Percentiles rank a stretch among this genome's conserved stretches.
Evolutionary conservation across 345 rosid species (phyloP).

Genomic region (Bruguiera parviflora): DNA sequence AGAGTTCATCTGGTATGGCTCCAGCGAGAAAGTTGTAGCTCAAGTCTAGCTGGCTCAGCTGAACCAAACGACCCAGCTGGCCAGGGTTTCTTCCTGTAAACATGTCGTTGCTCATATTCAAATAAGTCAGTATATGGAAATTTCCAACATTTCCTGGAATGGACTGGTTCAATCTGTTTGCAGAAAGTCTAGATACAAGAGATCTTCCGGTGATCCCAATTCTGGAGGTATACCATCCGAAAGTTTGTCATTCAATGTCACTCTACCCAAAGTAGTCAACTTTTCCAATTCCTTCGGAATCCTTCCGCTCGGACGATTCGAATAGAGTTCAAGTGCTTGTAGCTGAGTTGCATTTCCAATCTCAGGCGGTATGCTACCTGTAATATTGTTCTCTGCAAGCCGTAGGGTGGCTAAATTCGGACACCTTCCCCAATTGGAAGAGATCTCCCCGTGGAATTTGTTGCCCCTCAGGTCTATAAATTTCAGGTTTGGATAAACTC

Average conservation of each 20-base stretch:
- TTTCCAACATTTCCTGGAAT: constrained; percentile 21
- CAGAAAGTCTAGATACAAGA: constrained; percentile 31
- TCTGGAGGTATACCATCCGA: constrained; percentile 17
- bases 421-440: constrained; percentile 12
- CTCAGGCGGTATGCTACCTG: constrained; percentile 29
- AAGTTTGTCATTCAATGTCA: constrained; percentile 19
- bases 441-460: constrained; percentile 25
- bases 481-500: constrained; percentile 9
- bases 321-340: constrained; percentile 31
- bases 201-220: constrained; percentile 7
- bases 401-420: constrained; percentile 1
- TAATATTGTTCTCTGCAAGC: constrained; percentile 24
- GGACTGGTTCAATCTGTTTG: constrained; percentile 20
- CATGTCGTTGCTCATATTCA: constrained; percentile 36
- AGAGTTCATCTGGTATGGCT: constrained; percentile 15
- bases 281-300: too few relatives aligned
- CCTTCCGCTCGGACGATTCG: too few relatives aligned
- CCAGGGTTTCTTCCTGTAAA: constrained; percentile 26
- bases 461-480: constrained; percentile 18
- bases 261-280: background rate
- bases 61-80: constrained; percentile 5
- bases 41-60: constrained; percentile 21
- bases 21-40: constrained; percentile 31
- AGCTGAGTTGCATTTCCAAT: constrained; percentile 23
- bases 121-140: background rate